Base-by-base conservation (phyloP, 2,329 filamentous ascomycete genomes). In the Neodidymelliopsis sp. region DNA sequence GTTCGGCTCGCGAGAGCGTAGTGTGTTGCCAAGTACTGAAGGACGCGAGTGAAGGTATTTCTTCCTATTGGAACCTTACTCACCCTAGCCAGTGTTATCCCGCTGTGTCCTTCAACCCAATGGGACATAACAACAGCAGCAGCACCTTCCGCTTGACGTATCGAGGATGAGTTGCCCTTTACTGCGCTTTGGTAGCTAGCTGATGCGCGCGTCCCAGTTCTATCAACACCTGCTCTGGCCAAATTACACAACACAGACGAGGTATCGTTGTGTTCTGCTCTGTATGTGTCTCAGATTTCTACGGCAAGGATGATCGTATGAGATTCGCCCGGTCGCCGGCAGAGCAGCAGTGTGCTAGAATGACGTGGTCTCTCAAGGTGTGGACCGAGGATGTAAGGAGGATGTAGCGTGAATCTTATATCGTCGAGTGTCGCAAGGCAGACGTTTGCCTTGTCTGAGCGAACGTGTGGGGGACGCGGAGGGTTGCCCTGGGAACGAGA, bases 401-500 rank as follows among this genome's bases (percentile, higher is more conserved):
- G 36, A 16, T 22, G 36, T 20, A 35, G 35, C 40, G n/a, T 29
- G 8, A 16, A 24, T n/a, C 37, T 22, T 51, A 37, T 46, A 34
- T 34, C 41, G 24, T 29, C 40, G 42, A 22, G 31, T 40, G 30
- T 37, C 25, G 35, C n/a, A 46, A 61, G 56, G 60, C 58, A 50
- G 55, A 56, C 35, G 57, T 58, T 57, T 59, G 59, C 52, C 54
- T 62, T 46, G 38, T 43, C 33, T 31, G 31, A 29, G 25, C 33
- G 31, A 34, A 50, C 39, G 55, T 36, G 47, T 47, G 38, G 36
- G 47, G 52, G 37, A 41, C 38, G 53, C 38, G 40, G 54, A 63
- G 59, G 55, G 63, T 63, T 64, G 60, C 56, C 53, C 50, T 38
- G 49, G 55, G 50, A 59, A 63, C 62, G 52, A 35, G 30, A 37